These are phyloP conservation scores for Claviceps arundinis DNA, from an alignment of 2,329 filamentous ascomycete genomes.

Conservation along the genomic window DNA sequence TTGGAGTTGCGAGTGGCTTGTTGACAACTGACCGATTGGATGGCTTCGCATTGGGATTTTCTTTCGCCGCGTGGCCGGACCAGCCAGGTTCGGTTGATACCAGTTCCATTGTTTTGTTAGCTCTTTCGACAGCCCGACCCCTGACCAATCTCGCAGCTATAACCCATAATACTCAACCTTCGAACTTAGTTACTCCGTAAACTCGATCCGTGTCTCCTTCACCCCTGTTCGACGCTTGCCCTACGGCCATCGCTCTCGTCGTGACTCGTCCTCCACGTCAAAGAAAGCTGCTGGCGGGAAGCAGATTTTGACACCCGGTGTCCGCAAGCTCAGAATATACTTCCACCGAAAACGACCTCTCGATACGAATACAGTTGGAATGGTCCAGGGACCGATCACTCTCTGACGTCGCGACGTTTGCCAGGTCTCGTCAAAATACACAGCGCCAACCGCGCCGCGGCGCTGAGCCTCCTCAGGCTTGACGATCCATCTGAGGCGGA, in stretches of 20 bases:
- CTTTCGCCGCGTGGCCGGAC: neutral
- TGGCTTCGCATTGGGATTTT: too few species aligned
- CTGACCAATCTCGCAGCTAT: neutral
- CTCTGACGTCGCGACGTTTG: neutral
- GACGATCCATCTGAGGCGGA: constrained; percentile 2
- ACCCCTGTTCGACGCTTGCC: neutral
- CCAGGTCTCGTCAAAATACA: constrained; percentile 2
- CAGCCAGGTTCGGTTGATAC: neutral
- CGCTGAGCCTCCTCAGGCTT: constrained; percentile 3
- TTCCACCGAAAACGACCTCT: neutral
- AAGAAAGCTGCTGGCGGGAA: neutral
- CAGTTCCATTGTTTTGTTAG: neutral
- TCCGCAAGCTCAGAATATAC: neutral
- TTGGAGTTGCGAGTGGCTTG: neutral
- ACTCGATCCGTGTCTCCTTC: neutral
- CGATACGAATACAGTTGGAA: neutral
- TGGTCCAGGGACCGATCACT: neutral
- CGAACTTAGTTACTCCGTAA: neutral
- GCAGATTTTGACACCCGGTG: neutral
- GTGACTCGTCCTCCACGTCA: constrained; percentile 1
- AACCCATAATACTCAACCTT: neutral
- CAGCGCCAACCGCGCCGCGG: constrained; percentile 4
- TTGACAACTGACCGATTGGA: neutral
- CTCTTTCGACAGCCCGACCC: neutral
- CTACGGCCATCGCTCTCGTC: neutral